Evolutionary conservation across 2,329 filamentous ascomycete species (phyloP), one percentile per base, ranked within the genome.

Genomic region (Talaromyces sp.): DNA sequence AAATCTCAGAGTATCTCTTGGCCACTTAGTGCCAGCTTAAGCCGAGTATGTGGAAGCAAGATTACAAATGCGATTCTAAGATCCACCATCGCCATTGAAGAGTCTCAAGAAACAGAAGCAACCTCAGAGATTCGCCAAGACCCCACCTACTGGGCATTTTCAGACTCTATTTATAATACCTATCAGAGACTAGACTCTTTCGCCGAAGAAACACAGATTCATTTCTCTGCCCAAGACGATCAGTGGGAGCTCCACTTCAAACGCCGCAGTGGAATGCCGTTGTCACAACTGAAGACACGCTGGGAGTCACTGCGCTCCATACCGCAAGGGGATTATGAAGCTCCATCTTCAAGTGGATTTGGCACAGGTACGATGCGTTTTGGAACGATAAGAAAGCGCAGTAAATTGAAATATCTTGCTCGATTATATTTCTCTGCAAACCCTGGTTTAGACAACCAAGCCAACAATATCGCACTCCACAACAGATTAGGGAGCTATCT

Each of bases 221-320:
- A 60, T 40, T 64, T 65, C 52, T 50, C 57, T 17, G 63, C 63
- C 25, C 25, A 28, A 28, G 54, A 65, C 40, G 61, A 63, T 36
- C 54, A 57, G 46, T 65, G 62, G 63, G 61, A 61, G 25, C 40
- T 28, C 8, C 46, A 61, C 28, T 62, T 57, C 53, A 53, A 53
- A 43, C 43, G 39, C n/a, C 60, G 63, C 15, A 55, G 56, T 22
- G 61, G 58, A 11, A 36, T 63, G 33, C 60, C 61, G 9, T 56
- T 64, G 15, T 41, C 57, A 45, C 55, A 58, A 37, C 61, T 53
- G 39, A 59, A 63, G 40, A 39, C 46, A 39, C 61, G 58, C 45
- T 64, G 62, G 62, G 60, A 48, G 15, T 46, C 53, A 19, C n/a
- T 56, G 5, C 53, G 40, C 43, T 5, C 5, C 11, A 21, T 46